phyloP scores from a whole-genome alignment of 2,329 filamentous ascomycete species.

The Mycosphaerella sp. region DNA sequence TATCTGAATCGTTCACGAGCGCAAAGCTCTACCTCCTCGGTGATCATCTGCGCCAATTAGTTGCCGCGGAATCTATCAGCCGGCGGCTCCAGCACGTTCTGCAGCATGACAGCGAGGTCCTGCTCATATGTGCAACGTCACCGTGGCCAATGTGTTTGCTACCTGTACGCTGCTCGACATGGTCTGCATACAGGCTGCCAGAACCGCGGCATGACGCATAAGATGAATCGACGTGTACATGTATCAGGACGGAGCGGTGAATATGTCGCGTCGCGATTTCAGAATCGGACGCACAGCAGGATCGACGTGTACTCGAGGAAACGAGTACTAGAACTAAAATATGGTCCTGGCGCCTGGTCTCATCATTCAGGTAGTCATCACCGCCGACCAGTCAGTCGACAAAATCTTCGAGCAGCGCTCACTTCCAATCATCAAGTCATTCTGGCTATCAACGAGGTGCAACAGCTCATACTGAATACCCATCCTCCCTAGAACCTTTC shows the following conservation, averaged over 20 bases:
- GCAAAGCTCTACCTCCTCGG: background rate
- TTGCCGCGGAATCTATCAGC: background rate
- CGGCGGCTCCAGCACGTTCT: background rate
- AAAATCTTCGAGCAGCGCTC: background rate
- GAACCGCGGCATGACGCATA: background rate
- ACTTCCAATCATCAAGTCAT: background rate
- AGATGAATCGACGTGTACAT: background rate
- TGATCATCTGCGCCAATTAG: background rate
- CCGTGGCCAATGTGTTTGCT: background rate
- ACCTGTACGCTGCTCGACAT: background rate
- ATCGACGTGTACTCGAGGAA: background rate
- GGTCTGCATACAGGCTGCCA: background rate
- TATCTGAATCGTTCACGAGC: background rate
- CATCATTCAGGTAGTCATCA: background rate
- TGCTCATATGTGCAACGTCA: background rate
- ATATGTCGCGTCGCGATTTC: background rate
- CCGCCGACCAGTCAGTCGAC: background rate
- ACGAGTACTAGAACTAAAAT: background rate
- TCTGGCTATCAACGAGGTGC: constrained; percentile 3
- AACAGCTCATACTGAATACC: background rate
- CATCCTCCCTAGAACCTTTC: constrained; percentile 1
- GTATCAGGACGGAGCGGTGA: background rate
- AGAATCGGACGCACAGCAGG: background rate
- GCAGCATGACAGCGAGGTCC: background rate
- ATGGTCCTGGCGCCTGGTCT: background rate